Conservation (phyloP, 1,139 yeast genomes). For the Spathaspora sp. region DNA sequence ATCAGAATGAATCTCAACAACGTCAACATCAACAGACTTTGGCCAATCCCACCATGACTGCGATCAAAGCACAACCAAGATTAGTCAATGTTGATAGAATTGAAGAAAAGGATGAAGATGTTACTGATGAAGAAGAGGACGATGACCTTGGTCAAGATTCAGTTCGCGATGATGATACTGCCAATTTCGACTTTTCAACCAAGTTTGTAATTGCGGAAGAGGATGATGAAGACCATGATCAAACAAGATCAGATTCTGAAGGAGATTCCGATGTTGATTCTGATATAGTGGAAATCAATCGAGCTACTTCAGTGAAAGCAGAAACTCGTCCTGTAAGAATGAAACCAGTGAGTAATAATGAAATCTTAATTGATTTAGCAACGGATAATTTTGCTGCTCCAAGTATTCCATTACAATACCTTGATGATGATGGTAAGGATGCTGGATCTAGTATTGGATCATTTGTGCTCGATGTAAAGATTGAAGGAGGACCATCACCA, state of each 20-base stretch:
- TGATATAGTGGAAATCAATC: conserved; percentile 46
- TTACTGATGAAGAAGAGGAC: conserved; percentile 25
- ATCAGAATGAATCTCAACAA: not conserved
- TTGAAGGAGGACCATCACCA: not conserved
- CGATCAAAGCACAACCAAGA: conserved; percentile 68
- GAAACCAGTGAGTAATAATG: not conserved
- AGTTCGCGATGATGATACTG: conserved; percentile 10
- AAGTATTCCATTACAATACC: conserved; percentile 7
- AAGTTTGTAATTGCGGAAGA: not conserved
- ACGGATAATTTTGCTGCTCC: not conserved
- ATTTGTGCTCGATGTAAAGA: conserved; percentile 31
- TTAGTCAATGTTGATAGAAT: conserved; percentile 58
- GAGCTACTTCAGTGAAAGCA: conserved; percentile 40
- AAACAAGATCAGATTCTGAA: too few species aligned
- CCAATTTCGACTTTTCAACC: not conserved
- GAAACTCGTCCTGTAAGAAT: conserved; percentile 11
- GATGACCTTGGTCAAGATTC: too few species aligned
- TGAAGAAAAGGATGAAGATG: conserved; percentile 51
- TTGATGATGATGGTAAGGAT: conserved; percentile 10
- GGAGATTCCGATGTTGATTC: conserved; percentile 47
- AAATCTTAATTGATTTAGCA: not conserved
- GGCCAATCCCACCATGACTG: conserved; percentile 50
- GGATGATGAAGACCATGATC: conserved; percentile 25
- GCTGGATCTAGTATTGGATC: conserved; percentile 24
- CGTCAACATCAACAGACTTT: not conserved